Evolutionary conservation across 1,284 basidiomycete genomes (phyloP).

Genomic region (Quambalaria eucalypti): DNA sequence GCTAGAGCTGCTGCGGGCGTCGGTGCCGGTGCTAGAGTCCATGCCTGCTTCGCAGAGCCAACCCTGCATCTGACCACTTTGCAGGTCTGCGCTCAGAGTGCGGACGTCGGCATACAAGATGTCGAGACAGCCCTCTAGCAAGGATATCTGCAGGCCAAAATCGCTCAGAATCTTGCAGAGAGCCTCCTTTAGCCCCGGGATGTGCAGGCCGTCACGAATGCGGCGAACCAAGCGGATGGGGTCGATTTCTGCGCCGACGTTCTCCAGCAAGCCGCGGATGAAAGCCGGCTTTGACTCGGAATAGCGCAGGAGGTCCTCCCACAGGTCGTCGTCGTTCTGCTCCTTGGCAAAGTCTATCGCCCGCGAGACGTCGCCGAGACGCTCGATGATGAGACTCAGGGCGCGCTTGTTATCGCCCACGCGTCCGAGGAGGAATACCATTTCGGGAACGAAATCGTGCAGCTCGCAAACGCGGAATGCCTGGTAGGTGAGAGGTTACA

Average conservation of each 20-base stretch:
- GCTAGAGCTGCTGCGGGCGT: too few species aligned
- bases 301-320: slow-evolving; percentile 90
- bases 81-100: slow-evolving; percentile 21
- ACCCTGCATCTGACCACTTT: slow-evolving; percentile 18
- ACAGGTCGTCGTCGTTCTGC: slow-evolving; percentile 91
- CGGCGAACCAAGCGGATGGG: slow-evolving; percentile 85
- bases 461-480: slow-evolving; percentile 80
- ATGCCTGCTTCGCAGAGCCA: slow-evolving; percentile 21
- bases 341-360: slow-evolving; percentile 98
- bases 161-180: slow-evolving; percentile 94
- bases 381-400: slow-evolving; percentile 85
- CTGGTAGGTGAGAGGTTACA: slow-evolving; percentile 50
- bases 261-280: slow-evolving; percentile 81
- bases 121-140: slow-evolving; percentile 33
- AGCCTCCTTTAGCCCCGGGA: slow-evolving; percentile 84
- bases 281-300: slow-evolving; percentile 92
- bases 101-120: slow-evolving; percentile 31
- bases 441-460: slow-evolving; percentile 81
- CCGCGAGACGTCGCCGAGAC: slow-evolving; percentile 80
- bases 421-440: slow-evolving; percentile 91
- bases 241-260: slow-evolving; percentile 90
- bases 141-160: slow-evolving; percentile 63
- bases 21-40: slow-evolving; percentile 20
- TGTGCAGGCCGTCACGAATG: slow-evolving; percentile 90
- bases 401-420: slow-evolving; percentile 97